Base-by-base conservation (phyloP, 2,329 filamentous ascomycete genomes). In the Macrophomina phaseolina region DNA sequence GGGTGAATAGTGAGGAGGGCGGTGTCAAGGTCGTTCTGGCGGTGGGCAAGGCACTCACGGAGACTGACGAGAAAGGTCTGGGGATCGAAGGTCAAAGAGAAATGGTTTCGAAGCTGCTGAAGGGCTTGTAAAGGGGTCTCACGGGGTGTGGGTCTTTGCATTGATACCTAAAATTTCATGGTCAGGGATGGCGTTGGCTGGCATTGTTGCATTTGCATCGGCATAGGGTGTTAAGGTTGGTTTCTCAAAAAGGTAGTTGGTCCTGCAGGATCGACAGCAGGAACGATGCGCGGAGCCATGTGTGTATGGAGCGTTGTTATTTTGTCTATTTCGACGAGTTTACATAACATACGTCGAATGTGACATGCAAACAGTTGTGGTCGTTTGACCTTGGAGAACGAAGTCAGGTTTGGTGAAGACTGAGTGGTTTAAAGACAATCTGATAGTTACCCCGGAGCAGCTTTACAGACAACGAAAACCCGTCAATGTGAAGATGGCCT, bases 31-130 rank as follows among this genome's bases (percentile, higher is more conserved):
- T 88, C 38, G 90, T 93, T 7, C 82, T 97, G 69, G 86, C 88
- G 0, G 91, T 98, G 66, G 94, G 94, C 1, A 88, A 87, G 71
- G 91, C 92, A 51, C 82, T 99, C 56, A 85, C 86, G 73, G 87
- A 92, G 75, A 90, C 90, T n/a, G 94, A 98, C 76, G 86, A 90
- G 73, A 85, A 85, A 64, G 82, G 81, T 2, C 79, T 93, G 69
- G 85, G 82, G 3, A 81, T 89, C 38, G 88, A 90, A 58, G 86
- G 85, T 68, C 92, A 94, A 81, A 88, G 84, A 80, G 91, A 89
- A 76, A 75, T 92, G 67, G 91, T 91, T 16, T 88, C 85, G 74
- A 89, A 84, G 77, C 77, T 91, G 70, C 78, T 91, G 76, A 91
- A 85, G 79, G 85, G 86, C 67, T 75, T 85, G 74, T 77, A 65